These are phyloP conservation scores for Clitopilus passeckerianus DNA, from an alignment of 768 basidiomycete genomes.

Conservation along the genomic window DNA sequence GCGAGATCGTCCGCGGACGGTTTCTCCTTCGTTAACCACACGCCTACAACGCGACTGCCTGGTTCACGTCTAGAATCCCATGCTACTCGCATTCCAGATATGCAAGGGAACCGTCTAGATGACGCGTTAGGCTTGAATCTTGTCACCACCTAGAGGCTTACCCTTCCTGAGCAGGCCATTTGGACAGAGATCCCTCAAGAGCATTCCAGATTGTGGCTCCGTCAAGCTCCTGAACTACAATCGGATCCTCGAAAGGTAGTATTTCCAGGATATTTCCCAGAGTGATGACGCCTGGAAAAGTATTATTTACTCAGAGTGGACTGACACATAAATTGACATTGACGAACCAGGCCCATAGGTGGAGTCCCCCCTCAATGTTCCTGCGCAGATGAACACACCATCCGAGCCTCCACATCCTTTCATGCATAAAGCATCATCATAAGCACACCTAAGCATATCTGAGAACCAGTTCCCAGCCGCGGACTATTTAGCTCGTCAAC, in stretches of 20 bases:
- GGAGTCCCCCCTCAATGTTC: constrained; percentile 83
- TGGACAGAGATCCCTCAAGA: constrained; percentile 65
- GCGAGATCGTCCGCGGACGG: constrained; percentile 22
- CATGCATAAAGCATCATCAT: constrained; percentile 63
- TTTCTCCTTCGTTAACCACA: constrained; percentile 53
- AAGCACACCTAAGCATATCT: constrained; percentile 79
- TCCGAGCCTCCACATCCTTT: constrained; percentile 65
- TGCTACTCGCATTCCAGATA: constrained; percentile 78
- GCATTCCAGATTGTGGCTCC: constrained; percentile 78
- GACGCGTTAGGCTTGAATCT: too few species aligned
- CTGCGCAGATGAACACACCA: constrained; percentile 77
- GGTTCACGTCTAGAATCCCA: constrained; percentile 82
- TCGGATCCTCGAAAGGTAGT: constrained; percentile 82
- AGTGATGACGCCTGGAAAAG: constrained; percentile 60
- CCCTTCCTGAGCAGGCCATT: constrained; percentile 93
- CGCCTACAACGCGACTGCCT: constrained; percentile 66
- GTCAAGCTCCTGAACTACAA: constrained; percentile 76
- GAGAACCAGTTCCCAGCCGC: constrained; percentile 80
- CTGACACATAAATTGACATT: not conserved
- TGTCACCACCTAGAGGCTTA: too few species aligned
- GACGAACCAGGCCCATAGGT: constrained; percentile 72
- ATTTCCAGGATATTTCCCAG: constrained; percentile 88
- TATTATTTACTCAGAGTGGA: not conserved
- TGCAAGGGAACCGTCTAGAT: constrained; percentile 77
- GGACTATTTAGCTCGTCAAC: constrained; percentile 36